These are phyloP conservation scores for Claviceps purpurea DNA, from an alignment of 2,329 filamentous ascomycete genomes.

Conservation along the genomic window DNA sequence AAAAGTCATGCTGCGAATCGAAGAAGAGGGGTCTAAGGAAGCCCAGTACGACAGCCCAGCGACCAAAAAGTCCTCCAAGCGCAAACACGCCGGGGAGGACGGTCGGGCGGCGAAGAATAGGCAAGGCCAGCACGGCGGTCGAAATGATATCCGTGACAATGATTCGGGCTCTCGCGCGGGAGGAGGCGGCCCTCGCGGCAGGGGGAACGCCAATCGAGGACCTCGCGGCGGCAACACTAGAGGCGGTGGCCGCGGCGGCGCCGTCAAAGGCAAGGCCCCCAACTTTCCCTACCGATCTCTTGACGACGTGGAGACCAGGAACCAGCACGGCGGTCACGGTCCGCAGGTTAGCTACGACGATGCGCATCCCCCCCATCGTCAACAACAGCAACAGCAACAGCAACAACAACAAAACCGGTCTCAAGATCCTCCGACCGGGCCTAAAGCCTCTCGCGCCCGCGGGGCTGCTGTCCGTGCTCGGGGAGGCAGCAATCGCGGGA, in stretches of 20 bases:
- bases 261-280: slow-evolving; percentile 33
- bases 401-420: slow-evolving; percentile 1
- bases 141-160: slow-evolving; percentile 27
- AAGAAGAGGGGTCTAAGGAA: slow-evolving; percentile 52
- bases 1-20: slow-evolving; percentile 70
- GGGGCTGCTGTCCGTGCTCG: not conserved
- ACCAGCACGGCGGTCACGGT: slow-evolving; percentile 29
- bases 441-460: slow-evolving; percentile 3
- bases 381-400: slow-evolving; percentile 7
- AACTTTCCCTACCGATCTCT: slow-evolving; percentile 50
- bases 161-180: slow-evolving; percentile 24
- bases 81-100: slow-evolving; percentile 41
- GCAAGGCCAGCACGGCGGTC: slow-evolving; percentile 21
- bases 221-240: slow-evolving; percentile 26
- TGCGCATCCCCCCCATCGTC: slow-evolving; percentile 14
- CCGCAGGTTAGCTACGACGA: slow-evolving; percentile 36
- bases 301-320: slow-evolving; percentile 46
- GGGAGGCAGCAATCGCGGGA: slow-evolving; percentile 8
- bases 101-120: slow-evolving; percentile 21
- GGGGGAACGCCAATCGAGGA: slow-evolving; percentile 24
- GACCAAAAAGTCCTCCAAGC: slow-evolving; percentile 45
- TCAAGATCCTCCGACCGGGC: slow-evolving; percentile 9
- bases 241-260: slow-evolving; percentile 21
- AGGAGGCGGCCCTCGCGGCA: slow-evolving; percentile 17
- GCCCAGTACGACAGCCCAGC: slow-evolving; percentile 51